Percentiles rank a stretch among this genome's conserved stretches.
phyloP scores from a whole-genome alignment of 148 eudicot genomes.

The Vaccinium macrocarpon region DNA sequence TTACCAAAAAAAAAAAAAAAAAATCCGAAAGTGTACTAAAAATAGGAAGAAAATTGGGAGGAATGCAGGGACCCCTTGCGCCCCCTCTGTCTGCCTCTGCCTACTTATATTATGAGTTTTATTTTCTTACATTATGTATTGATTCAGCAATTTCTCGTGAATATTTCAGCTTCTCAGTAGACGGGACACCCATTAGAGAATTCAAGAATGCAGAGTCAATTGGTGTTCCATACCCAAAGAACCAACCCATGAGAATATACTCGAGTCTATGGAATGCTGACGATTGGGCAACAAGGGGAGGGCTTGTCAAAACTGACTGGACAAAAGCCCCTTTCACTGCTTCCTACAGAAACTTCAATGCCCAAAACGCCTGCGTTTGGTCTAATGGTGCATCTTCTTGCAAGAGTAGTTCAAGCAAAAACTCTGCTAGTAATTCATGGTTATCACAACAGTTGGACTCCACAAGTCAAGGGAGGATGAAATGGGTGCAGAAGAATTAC shows the following conservation, averaged over 20 bases:
- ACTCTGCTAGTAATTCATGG: background rate
- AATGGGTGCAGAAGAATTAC: constrained; percentile 9
- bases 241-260: constrained; percentile 35
- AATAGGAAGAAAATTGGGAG: no score
- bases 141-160: no score
- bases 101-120: no score
- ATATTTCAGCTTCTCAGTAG: constrained; percentile 24
- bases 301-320: no score
- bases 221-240: constrained; percentile 32
- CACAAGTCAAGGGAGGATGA: constrained; percentile 7
- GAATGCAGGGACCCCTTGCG: no score
- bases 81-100: no score
- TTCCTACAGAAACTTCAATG: no score
- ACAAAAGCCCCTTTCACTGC: no score
- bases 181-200: constrained; percentile 33
- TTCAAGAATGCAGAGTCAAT: constrained; percentile 28
- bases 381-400: constrained; percentile 16
- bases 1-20: no score
- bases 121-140: no score
- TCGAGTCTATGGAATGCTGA: constrained; percentile 36
- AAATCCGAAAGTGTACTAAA: no score
- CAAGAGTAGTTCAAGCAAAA: background rate
- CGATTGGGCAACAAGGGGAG: no score
- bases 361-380: constrained; percentile 21
- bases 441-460: background rate